Percentiles rank a stretch among this genome's conserved stretches.
Evolutionary conservation across 805 yeast genomes (phyloP).

Genomic region (Kluyveromyces lactis): DNA sequence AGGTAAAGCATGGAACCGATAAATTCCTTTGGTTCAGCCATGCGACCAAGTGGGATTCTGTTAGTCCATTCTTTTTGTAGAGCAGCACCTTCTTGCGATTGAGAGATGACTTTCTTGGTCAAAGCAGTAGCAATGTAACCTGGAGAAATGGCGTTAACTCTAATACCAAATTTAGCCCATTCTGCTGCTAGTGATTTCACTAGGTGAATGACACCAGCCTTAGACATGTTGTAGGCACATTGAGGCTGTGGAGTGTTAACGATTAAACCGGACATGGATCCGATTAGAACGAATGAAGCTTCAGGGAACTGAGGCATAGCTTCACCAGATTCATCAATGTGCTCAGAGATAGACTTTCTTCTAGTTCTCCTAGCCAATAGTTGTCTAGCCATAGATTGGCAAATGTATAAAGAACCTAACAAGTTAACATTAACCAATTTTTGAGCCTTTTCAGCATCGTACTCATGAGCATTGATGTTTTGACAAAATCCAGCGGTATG

Average conservation of each 20-base stretch:
- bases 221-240: slow-evolving; percentile 74
- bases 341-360: slow-evolving; percentile 46
- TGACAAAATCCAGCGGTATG: slow-evolving; percentile 85
- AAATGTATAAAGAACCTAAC: slow-evolving; percentile 62
- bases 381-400: slow-evolving; percentile 18
- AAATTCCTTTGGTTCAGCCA: slow-evolving; percentile 81
- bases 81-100: slow-evolving; percentile 35
- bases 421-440: slow-evolving; percentile 62
- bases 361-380: slow-evolving; percentile 12
- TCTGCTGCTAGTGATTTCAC: slow-evolving; percentile 69
- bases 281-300: slow-evolving; percentile 53
- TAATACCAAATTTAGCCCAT: slow-evolving; percentile 69
- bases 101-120: slow-evolving; percentile 61
- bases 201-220: slow-evolving; percentile 80
- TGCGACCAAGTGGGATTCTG: slow-evolving; percentile 67
- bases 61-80: slow-evolving; percentile 67
- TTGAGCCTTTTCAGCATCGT: slow-evolving; percentile 65
- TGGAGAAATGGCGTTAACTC: slow-evolving; percentile 73
- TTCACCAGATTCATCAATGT: slow-evolving; percentile 36
- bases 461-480: slow-evolving; percentile 68
- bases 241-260: slow-evolving; percentile 77
- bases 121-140: slow-evolving; percentile 77
- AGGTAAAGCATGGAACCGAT: slow-evolving; percentile 69
- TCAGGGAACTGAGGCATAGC: slow-evolving; percentile 23
- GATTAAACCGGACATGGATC: slow-evolving; percentile 74